Conservation (phyloP, 1,284 basidiomycete genomes). For the Sphagnurus paluster region DNA sequence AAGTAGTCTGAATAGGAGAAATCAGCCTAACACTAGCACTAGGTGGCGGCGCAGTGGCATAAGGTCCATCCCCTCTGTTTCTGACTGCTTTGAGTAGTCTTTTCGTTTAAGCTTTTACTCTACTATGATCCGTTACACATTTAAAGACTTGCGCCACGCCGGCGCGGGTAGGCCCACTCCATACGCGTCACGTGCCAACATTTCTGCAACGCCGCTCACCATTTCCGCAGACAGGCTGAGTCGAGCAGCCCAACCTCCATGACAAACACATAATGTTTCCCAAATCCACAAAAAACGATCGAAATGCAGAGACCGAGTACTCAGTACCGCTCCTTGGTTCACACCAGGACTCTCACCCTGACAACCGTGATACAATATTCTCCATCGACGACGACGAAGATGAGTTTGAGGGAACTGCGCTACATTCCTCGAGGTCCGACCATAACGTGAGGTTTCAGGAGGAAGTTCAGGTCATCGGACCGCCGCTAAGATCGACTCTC, state of each 20-base stretch:
- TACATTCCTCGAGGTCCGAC: constrained; percentile 30
- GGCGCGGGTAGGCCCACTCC: too few relatives aligned
- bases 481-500: constrained; percentile 65
- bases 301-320: constrained; percentile 40
- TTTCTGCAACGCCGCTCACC: too few relatives aligned
- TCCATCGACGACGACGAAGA: constrained; percentile 48
- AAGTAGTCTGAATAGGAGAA: too few relatives aligned
- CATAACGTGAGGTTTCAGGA: constrained; percentile 63
- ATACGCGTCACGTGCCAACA: background rate
- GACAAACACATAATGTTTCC: constrained; percentile 32
- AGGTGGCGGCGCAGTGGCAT: too few relatives aligned
- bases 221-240: background rate
- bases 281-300: constrained; percentile 31
- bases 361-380: constrained; percentile 39
- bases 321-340: constrained; percentile 55
- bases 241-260: constrained; percentile 1
- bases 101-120: too few relatives aligned
- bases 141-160: too few relatives aligned
- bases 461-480: constrained; percentile 65
- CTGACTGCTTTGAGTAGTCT: too few relatives aligned
- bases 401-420: constrained; percentile 32
- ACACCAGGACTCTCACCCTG: constrained; percentile 17
- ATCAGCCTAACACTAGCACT: too few relatives aligned
- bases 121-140: too few relatives aligned
- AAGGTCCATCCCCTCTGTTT: too few relatives aligned